These are phyloP conservation scores for Cladosporium cucumerinum DNA, from an alignment of 2,329 filamentous ascomycete species.

Conservation along the genomic window DNA sequence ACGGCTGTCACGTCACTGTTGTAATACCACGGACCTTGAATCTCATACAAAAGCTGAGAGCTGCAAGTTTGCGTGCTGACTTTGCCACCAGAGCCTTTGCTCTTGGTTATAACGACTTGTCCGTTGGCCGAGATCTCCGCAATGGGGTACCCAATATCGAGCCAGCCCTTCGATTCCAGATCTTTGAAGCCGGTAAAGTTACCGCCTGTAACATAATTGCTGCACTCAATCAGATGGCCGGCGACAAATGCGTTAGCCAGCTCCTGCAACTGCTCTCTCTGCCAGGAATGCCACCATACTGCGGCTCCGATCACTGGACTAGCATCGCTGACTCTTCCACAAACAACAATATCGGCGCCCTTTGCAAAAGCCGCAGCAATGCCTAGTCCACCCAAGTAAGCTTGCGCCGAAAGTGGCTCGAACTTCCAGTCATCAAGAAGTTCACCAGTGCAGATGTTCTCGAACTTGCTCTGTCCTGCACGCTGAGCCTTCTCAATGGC, in stretches of 20 bases:
- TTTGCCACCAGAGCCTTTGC: constrained; percentile 36
- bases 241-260: constrained; percentile 43
- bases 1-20: constrained; percentile 57
- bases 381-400: constrained; percentile 45
- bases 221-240: constrained; percentile 45
- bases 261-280: constrained; percentile 37
- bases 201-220: constrained; percentile 42
- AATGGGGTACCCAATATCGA: constrained; percentile 41
- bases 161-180: constrained; percentile 37
- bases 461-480: constrained; percentile 37
- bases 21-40: constrained; percentile 56
- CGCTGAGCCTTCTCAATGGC: constrained; percentile 36
- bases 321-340: constrained; percentile 44
- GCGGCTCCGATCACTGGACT: constrained; percentile 44
- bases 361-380: constrained; percentile 41
- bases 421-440: constrained; percentile 35
- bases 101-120: constrained; percentile 39
- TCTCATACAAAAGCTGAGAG: constrained; percentile 54
- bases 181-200: constrained; percentile 46
- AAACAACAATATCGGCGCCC: constrained; percentile 46
- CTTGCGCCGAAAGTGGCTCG: constrained; percentile 34
- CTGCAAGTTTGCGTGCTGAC: constrained; percentile 50
- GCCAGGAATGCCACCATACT: constrained; percentile 46
- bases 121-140: constrained; percentile 36
- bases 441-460: constrained; percentile 40